Evolutionary conservation across 768 basidiomycete genomes (phyloP).

Genomic region (Imleria badia): DNA sequence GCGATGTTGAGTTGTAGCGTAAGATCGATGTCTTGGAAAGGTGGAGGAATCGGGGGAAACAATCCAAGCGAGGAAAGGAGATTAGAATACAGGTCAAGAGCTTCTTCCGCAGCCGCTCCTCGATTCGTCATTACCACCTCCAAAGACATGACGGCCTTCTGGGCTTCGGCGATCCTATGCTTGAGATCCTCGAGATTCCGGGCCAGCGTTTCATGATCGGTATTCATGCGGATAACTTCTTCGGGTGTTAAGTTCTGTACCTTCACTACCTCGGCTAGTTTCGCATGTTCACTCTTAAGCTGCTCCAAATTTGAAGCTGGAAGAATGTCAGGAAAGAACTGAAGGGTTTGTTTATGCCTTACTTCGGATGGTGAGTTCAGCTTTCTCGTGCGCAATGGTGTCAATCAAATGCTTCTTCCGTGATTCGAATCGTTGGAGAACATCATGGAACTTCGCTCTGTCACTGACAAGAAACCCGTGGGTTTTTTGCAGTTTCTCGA

Average conservation of each 20-base stretch:
- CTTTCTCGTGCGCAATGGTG: conserved; percentile 64
- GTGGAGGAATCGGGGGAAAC: conserved; percentile 69
- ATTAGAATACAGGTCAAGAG: conserved; percentile 75
- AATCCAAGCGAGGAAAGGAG: conserved; percentile 74
- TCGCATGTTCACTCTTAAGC: conserved; percentile 62
- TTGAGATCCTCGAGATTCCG: conserved; percentile 76
- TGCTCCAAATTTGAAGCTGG: conserved; percentile 62
- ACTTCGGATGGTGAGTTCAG: conserved; percentile 60
- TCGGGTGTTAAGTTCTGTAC: conserved; percentile 89
- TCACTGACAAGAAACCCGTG: conserved; percentile 69
- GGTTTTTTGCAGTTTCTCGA: conserved; percentile 60
- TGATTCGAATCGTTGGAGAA: conserved; percentile 66
- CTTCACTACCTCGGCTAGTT: conserved; percentile 66
- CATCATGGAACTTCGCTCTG: conserved; percentile 74
- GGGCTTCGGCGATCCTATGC: conserved; percentile 71
- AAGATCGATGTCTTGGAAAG: conserved; percentile 73
- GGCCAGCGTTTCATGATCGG: conserved; percentile 77
- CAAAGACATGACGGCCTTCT: conserved; percentile 68
- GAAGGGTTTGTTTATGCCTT: conserved; percentile 13
- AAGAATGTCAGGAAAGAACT: not conserved
- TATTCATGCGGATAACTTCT: conserved; percentile 89
- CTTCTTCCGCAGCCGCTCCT: conserved; percentile 77
- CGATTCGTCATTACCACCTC: conserved; percentile 84
- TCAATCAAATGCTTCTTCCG: conserved; percentile 68
- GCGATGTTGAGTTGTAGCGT: conserved; percentile 81